Evolutionary conservation across 2,329 filamentous ascomycete species (phyloP), one percentile per base, ranked within the genome.

Genomic region (Fusarium heterosporum): DNA sequence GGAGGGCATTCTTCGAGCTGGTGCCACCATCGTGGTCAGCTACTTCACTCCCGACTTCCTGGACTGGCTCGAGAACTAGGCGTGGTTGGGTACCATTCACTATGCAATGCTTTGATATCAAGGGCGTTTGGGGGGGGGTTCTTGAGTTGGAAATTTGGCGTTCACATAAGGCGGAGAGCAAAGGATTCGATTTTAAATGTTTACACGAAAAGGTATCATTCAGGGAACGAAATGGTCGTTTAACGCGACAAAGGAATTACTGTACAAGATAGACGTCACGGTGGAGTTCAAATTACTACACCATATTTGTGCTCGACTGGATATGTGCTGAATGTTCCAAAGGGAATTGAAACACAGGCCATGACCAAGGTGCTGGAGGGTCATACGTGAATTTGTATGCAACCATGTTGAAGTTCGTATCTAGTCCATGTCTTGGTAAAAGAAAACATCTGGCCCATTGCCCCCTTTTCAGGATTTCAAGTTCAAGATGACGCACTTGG

Each of bases 11-110:
- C 81, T 99, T 61, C 87, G 96, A 70, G 96, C 96, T 10, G 96
- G 96, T 41, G 96, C 96, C 8, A 95, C 90, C 0, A 98, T 99
- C 74, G 87, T 99, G 41, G 87, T 98, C 72, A 96, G 88, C 79
- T 99, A 99, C 80, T 98, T 98, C 74, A 94, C 92, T 1, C 96
- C 96, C 1, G 92, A 90, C 69, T 90, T 91, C 75, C 79, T 91
- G 26, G 87, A 90, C 76, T 90, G 88, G 88, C 79, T 90, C 58
- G 84, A 86, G 62, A 83, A 82, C 62, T 87, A 79, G 70, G 47
- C 36, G 8, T 34, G 55, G 47, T 53, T 53, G 63, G 51, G 51
- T 58, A 41, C 25, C 13, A 67, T 17, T 39, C 61, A 55, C 41
- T 26, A 66, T n/a, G 46, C 32, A 59, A 51, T 43, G 32, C 29